A percentile compares a stretch with the other conserved stretches of the same genome.
These are phyloP conservation scores for Chaetomidium leptoderma DNA, from an alignment of 495 filamentous ascomycete species.

Conservation along the genomic window DNA sequence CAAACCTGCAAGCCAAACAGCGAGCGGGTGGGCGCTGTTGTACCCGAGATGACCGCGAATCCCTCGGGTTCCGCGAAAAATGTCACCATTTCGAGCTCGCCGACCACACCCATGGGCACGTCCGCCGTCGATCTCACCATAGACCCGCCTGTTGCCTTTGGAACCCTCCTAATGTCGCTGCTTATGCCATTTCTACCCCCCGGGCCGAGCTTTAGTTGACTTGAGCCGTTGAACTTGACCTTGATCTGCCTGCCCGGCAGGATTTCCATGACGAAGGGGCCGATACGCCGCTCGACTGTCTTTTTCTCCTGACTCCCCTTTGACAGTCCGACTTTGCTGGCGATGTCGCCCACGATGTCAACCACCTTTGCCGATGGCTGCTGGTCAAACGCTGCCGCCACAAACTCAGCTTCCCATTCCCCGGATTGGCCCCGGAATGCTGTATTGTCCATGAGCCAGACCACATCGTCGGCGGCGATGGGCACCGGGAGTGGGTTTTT, in stretches of 20 bases:
- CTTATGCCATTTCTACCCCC: slow-evolving; percentile 67
- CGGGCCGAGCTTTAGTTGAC: slow-evolving; percentile 60
- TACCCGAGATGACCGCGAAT: slow-evolving; percentile 80
- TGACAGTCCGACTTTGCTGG: slow-evolving; percentile 64
- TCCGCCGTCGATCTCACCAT: slow-evolving; percentile 44
- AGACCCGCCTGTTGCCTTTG: slow-evolving; percentile 36
- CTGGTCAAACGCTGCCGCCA: slow-evolving; percentile 72
- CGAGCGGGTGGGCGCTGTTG: background rate
- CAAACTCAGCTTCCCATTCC: slow-evolving; percentile 73
- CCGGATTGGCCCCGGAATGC: slow-evolving; percentile 57
- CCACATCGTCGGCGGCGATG: slow-evolving; percentile 51
- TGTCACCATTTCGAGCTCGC: slow-evolving; percentile 57
- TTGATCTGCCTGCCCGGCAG: slow-evolving; percentile 62
- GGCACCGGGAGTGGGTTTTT: slow-evolving; percentile 42
- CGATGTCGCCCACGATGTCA: slow-evolving; percentile 64
- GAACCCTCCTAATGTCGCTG: slow-evolving; percentile 51
- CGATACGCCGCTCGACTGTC: slow-evolving; percentile 64
- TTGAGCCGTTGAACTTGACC: slow-evolving; percentile 46
- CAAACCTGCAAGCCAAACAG: background rate
- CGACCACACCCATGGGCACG: slow-evolving; percentile 45
- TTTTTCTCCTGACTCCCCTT: slow-evolving; percentile 57
- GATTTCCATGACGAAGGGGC: slow-evolving; percentile 72
- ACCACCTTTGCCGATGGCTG: slow-evolving; percentile 61
- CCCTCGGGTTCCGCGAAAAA: slow-evolving; percentile 71
- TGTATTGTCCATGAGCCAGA: slow-evolving; percentile 91